These are phyloP conservation scores for Lachnellula suecica DNA, from an alignment of 2,329 filamentous ascomycete species.

Conservation along the genomic window DNA sequence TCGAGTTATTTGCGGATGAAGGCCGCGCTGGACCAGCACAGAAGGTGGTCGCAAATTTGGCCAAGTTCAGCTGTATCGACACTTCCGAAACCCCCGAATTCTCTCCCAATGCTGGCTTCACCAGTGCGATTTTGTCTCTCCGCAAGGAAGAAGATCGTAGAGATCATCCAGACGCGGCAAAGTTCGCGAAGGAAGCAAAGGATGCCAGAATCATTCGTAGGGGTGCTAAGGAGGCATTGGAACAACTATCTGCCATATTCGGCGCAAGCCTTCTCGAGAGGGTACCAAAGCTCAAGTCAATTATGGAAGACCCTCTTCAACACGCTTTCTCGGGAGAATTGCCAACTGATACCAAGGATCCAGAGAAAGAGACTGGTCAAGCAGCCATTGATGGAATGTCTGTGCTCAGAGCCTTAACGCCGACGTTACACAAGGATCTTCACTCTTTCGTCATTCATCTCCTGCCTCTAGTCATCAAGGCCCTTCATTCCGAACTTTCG, in stretches of 20 bases:
- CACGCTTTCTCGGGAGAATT: constrained; percentile 72
- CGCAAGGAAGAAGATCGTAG: constrained; percentile 96
- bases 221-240: constrained; percentile 90
- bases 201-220: constrained; percentile 87
- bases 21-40: constrained; percentile 84
- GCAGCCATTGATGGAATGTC: constrained; percentile 94
- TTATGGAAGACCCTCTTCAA: constrained; percentile 80
- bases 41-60: constrained; percentile 92
- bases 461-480: constrained; percentile 82
- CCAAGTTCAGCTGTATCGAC: constrained; percentile 97
- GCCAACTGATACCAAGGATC: constrained; percentile 70
- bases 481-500: constrained; percentile 82
- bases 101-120: constrained; percentile 75
- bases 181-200: constrained; percentile 86
- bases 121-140: constrained; percentile 82
- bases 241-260: constrained; percentile 80
- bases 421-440: constrained; percentile 76
- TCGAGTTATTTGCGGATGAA: constrained; percentile 80
- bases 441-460: constrained; percentile 80
- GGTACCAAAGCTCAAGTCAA: constrained; percentile 75
- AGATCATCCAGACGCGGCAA: constrained; percentile 86
- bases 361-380: constrained; percentile 77
- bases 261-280: constrained; percentile 75
- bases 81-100: constrained; percentile 98
- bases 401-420: constrained; percentile 85